These are phyloP conservation scores for Cyclotella choctawhatcheeana DNA, from an alignment of 108 stramenopile species.

Conservation along the genomic window DNA sequence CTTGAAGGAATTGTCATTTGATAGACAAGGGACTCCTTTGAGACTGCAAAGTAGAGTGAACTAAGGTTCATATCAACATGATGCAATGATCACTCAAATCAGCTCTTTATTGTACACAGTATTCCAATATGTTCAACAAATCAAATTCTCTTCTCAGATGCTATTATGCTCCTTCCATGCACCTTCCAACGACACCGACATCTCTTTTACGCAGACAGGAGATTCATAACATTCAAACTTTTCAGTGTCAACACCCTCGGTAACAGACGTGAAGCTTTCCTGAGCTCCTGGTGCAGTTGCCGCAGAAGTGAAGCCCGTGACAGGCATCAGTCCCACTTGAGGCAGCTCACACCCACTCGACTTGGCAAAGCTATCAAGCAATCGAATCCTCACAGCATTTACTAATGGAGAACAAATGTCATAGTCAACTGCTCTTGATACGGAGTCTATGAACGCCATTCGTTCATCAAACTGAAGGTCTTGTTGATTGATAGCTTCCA, in stretches of 20 bases:
- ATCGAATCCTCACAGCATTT: slow-evolving; percentile 27
- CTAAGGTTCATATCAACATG: too few relatives aligned
- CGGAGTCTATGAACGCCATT: slow-evolving; percentile 21
- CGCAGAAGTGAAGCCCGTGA: slow-evolving; percentile 2
- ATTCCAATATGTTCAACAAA: too few relatives aligned
- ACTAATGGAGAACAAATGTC: slow-evolving; percentile 33
- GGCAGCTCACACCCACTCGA: slow-evolving; percentile 25
- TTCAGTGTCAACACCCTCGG: too few relatives aligned
- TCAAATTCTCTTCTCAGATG: too few relatives aligned
- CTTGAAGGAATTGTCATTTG: slow-evolving; percentile 19
- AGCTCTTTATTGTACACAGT: too few relatives aligned
- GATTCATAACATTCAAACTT: slow-evolving; percentile 11
- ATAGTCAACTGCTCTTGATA: slow-evolving; percentile 21
- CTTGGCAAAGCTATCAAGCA: slow-evolving; percentile 35
- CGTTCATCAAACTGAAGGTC: slow-evolving; percentile 18
- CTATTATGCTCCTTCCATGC: too few relatives aligned
- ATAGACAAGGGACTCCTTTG: slow-evolving; percentile 8
- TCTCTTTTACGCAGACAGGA: slow-evolving; percentile 28
- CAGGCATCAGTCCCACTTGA: slow-evolving; percentile 25
- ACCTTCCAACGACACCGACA: slow-evolving; percentile 3
- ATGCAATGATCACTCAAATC: too few relatives aligned
- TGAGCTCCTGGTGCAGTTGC: not conserved
- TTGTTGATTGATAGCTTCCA: slow-evolving; percentile 17
- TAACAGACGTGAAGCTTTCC: not conserved
- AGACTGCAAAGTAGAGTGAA: not conserved